Evolutionary conservation across 164 flowering plant species (phyloP).

Genomic region (Cinnamomum micranthum): DNA sequence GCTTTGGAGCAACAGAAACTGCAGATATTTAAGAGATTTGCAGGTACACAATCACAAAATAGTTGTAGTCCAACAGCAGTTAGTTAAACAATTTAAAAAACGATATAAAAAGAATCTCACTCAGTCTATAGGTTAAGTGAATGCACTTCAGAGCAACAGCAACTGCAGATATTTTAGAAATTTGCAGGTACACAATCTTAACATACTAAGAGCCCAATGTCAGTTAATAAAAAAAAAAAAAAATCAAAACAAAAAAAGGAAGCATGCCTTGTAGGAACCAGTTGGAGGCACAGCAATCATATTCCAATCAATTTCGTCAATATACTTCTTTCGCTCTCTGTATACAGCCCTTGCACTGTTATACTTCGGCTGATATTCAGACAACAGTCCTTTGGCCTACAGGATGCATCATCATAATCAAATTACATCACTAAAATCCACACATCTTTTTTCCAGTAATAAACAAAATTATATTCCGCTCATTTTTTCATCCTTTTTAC

Average conservation of each 20-base stretch:
- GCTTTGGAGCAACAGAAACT: not conserved
- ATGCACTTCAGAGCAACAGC: not conserved
- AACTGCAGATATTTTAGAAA: not conserved
- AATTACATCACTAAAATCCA: constrained; percentile 7
- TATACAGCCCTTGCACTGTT: constrained; percentile 97
- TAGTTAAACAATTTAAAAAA: not conserved
- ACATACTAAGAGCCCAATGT: not conserved
- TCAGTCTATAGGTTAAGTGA: not conserved
- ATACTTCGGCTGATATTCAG: constrained; percentile 95
- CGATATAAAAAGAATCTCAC: not conserved
- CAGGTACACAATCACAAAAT: not conserved
- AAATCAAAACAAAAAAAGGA: not conserved
- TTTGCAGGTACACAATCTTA: not conserved
- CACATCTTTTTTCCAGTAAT: not conserved
- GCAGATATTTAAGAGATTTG: not conserved
- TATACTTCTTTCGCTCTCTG: constrained; percentile 81
- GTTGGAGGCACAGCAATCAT: constrained; percentile 95
- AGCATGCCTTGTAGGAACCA: constrained; percentile 77
- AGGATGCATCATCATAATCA: constrained; percentile 10
- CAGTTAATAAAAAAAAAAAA: not conserved
- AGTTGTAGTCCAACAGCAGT: not conserved
- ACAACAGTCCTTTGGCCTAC: constrained; percentile 92
- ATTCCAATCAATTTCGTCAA: constrained; percentile 95
- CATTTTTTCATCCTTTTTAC: no score
- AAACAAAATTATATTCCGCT: not conserved